Percentiles rank a stretch among this genome's conserved stretches.
Conservation (phyloP, 257 asterid species). For the Solanum pinnatisectum region DNA sequence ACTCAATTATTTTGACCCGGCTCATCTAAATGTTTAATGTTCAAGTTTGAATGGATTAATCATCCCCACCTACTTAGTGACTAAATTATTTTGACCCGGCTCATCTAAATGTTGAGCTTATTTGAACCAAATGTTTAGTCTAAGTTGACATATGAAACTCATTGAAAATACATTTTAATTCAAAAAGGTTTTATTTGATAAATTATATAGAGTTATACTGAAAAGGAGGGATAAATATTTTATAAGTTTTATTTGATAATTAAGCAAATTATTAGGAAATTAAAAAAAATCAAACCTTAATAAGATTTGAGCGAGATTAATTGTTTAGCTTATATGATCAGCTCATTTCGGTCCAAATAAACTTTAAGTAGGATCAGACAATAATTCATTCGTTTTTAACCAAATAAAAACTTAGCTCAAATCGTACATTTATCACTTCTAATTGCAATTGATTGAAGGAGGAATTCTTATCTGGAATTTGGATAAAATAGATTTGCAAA, state of each 20-base stretch:
- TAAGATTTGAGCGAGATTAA: background rate
- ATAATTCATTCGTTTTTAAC: background rate
- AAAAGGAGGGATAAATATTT: background rate
- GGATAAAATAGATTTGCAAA: background rate
- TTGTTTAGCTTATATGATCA: background rate
- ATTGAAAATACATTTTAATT: background rate
- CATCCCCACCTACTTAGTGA: background rate
- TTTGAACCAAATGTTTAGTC: background rate
- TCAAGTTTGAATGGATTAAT: background rate
- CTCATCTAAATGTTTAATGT: background rate
- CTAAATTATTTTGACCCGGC: background rate
- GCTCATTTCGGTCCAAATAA: background rate
- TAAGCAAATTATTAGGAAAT: background rate
- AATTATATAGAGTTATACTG: background rate
- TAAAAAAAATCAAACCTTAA: background rate
- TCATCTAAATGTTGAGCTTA: background rate
- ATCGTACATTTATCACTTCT: background rate
- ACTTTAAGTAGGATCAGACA: background rate
- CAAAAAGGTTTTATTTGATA: background rate
- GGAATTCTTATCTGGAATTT: background rate
- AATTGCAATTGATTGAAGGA: background rate
- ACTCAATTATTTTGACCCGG: background rate
- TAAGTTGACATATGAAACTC: background rate
- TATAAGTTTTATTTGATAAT: background rate
- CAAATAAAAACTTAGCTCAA: background rate